These are phyloP conservation scores for Dactylellina parvicollis DNA, from an alignment of 2,329 filamentous ascomycete species.

Conservation along the genomic window DNA sequence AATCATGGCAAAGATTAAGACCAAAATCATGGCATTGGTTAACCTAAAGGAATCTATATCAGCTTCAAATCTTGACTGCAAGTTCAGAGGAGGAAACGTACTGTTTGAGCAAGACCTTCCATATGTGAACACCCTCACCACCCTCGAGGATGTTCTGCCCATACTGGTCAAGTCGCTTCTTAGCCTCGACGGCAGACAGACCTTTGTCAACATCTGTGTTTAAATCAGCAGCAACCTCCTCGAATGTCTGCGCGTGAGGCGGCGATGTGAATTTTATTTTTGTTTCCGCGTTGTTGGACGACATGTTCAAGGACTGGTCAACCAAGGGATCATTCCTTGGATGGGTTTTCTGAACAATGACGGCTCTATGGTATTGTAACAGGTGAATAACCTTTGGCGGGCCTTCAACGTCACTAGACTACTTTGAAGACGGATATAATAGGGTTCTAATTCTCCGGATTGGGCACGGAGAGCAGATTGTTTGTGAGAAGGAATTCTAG, in stretches of 20 bases:
- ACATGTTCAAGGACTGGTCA: conserved; percentile 37
- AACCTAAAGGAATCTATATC: conserved; percentile 3
- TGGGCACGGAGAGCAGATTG: conserved; percentile 39
- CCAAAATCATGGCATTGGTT: conserved; percentile 57
- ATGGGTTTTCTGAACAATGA: background rate
- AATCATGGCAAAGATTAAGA: conserved; percentile 69
- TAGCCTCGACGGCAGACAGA: conserved; percentile 70
- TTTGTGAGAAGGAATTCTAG: conserved; percentile 34
- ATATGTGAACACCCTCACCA: conserved; percentile 72
- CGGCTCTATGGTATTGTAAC: background rate
- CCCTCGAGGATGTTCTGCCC: conserved; percentile 77
- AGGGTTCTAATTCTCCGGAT: conserved; percentile 40
- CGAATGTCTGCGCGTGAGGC: conserved; percentile 67
- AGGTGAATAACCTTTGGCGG: background rate
- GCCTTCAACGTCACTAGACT: background rate
- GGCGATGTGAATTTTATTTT: conserved; percentile 36
- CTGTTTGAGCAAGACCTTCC: conserved; percentile 77
- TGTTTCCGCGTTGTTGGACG: conserved; percentile 28
- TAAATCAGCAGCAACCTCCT: conserved; percentile 72
- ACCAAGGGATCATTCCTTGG: conserved; percentile 41
- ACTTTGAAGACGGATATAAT: conserved; percentile 1
- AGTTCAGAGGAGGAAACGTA: conserved; percentile 76
- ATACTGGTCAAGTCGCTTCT: conserved; percentile 69
- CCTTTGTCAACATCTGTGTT: conserved; percentile 74
- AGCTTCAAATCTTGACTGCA: background rate